Conservation (phyloP, 1,139 yeast genomes). For the Kodamaea suecica region DNA sequence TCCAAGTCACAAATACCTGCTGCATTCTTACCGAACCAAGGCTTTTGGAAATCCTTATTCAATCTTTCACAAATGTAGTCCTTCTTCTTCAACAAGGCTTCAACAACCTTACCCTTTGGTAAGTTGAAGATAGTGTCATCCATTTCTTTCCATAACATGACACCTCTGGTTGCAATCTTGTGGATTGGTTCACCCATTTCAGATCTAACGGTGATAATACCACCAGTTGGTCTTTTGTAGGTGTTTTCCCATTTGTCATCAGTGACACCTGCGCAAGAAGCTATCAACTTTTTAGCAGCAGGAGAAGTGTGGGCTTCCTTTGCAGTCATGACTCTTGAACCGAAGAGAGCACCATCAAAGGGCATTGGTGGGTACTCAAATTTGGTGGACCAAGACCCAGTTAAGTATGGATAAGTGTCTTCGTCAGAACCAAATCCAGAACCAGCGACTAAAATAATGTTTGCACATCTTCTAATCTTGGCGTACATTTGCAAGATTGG, state of each 20-base stretch:
- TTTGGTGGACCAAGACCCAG: slow-evolving; percentile 89
- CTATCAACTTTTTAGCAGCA: slow-evolving; percentile 91
- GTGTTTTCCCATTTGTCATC: slow-evolving; percentile 91
- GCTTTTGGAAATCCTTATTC: slow-evolving; percentile 95
- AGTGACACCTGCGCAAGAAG: slow-evolving; percentile 83
- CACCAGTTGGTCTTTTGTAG: slow-evolving; percentile 94
- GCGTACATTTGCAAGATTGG: slow-evolving; percentile 95
- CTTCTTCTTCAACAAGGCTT: slow-evolving; percentile 77
- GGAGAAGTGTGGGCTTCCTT: slow-evolving; percentile 93
- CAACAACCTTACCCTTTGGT: slow-evolving; percentile 86
- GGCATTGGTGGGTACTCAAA: slow-evolving; percentile 98
- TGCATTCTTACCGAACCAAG: slow-evolving; percentile 87
- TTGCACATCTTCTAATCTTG: slow-evolving; percentile 86
- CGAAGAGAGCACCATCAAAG: slow-evolving; percentile 93
- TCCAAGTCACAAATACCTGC: slow-evolving; percentile 84
- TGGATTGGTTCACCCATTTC: slow-evolving; percentile 99
- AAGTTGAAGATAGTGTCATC: slow-evolving; percentile 89
- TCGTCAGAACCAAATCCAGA: slow-evolving; percentile 97
- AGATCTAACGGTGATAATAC: slow-evolving; percentile 90
- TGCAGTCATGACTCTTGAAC: slow-evolving; percentile 97
- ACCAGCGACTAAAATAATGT: slow-evolving; percentile 91
- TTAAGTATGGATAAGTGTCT: slow-evolving; percentile 94
- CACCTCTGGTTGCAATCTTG: slow-evolving; percentile 98
- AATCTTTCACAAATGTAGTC: slow-evolving; percentile 80
- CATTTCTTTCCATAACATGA: slow-evolving; percentile 92